Percentiles rank a stretch among this genome's conserved stretches.
Evolutionary conservation across 2,329 filamentous ascomycete species (phyloP).

Genomic region (Sporothrix brasiliensis): DNA sequence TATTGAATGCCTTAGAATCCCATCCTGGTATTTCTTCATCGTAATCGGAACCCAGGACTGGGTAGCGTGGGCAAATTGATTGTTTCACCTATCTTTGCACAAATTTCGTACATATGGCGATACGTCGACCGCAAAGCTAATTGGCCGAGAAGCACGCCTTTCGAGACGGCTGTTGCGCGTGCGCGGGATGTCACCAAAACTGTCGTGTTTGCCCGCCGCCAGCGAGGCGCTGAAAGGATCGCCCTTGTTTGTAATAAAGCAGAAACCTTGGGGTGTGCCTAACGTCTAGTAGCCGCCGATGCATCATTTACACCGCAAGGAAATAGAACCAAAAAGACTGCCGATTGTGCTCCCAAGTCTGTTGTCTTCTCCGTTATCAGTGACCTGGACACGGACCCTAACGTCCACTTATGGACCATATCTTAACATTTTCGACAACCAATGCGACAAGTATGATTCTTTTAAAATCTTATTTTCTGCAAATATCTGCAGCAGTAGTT

Average conservation of each 20-base stretch:
- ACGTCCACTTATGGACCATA: not conserved
- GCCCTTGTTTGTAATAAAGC: not conserved
- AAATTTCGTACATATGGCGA: not conserved
- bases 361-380: not conserved
- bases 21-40: too few relatives aligned
- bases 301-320: too few relatives aligned
- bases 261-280: not conserved
- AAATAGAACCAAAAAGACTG: not conserved
- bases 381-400: not conserved
- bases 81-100: not conserved
- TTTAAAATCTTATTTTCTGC: not conserved
- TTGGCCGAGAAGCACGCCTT: slow-evolving; percentile 16
- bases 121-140: not conserved
- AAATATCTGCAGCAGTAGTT: not conserved
- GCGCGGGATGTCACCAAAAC: slow-evolving; percentile 14
- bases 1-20: too few relatives aligned
- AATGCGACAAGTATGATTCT: not conserved
- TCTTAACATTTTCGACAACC: not conserved
- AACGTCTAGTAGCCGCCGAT: not conserved
- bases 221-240: slow-evolving; percentile 2
- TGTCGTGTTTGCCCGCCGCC: not conserved
- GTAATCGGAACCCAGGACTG: too few relatives aligned
- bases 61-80: not conserved
- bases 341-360: not conserved
- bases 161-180: not conserved